Percentiles rank a stretch among this genome's conserved stretches.
Conservation (phyloP, 306 rosid genomes). For the Cajanus cajan region DNA sequence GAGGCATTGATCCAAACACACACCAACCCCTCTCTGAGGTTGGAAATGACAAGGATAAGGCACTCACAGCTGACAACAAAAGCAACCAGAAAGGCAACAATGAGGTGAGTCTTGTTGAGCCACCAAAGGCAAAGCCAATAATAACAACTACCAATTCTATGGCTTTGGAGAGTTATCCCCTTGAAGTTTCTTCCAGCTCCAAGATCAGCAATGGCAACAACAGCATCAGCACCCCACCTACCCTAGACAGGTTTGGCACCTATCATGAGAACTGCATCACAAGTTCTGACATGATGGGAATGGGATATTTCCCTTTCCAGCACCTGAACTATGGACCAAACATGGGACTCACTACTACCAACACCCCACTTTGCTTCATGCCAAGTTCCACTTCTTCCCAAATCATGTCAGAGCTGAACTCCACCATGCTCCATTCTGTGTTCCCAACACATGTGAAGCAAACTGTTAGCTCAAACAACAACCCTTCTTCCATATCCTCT, state of each 20-base stretch:
- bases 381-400: slow-evolving; percentile 46
- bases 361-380: slow-evolving; percentile 43
- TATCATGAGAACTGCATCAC: slow-evolving; percentile 39
- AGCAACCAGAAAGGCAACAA: slow-evolving; percentile 49
- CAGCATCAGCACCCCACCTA: slow-evolving; percentile 18
- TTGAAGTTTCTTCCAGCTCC: slow-evolving; percentile 42
- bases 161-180: slow-evolving; percentile 35
- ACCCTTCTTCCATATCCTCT: slow-evolving; percentile 35
- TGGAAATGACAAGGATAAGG: slow-evolving; percentile 36
- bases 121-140: slow-evolving; percentile 30
- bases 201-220: slow-evolving; percentile 26
- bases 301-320: slow-evolving; percentile 51
- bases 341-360: slow-evolving; percentile 31
- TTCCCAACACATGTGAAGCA: slow-evolving; percentile 37
- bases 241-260: slow-evolving; percentile 42
- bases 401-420: slow-evolving; percentile 41
- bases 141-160: background rate
- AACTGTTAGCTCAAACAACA: slow-evolving; percentile 39
- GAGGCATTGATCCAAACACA: slow-evolving; percentile 90
- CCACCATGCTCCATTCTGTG: slow-evolving; percentile 43
- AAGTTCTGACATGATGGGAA: slow-evolving; percentile 47
- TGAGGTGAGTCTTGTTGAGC: slow-evolving; percentile 33
- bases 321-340: slow-evolving; percentile 48
- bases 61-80: slow-evolving; percentile 23
- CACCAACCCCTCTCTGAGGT: slow-evolving; percentile 65